These are phyloP conservation scores for Irpex sp. DNA, from an alignment of 1,284 basidiomycete species.

Conservation along the genomic window DNA sequence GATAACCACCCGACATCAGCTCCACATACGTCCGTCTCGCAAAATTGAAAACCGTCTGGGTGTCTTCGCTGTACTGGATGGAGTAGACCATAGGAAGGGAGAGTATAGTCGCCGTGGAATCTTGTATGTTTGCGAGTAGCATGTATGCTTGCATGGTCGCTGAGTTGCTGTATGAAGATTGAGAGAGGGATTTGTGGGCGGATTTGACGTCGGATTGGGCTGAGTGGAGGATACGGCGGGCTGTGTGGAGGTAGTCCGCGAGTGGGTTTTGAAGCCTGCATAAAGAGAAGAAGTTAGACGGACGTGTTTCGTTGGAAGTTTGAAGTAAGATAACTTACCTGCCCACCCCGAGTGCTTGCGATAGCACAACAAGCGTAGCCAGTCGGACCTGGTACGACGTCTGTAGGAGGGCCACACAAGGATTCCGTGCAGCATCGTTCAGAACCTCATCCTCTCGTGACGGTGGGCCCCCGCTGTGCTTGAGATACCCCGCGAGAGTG, in stretches of 20 bases:
- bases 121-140: not conserved
- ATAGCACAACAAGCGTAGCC: not conserved
- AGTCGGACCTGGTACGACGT: not conserved
- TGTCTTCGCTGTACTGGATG: not conserved
- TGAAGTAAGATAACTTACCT: not conserved
- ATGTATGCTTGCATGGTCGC: not conserved
- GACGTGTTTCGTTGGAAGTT: not conserved
- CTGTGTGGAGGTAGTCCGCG: not conserved
- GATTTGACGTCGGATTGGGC: not conserved
- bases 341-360: not conserved
- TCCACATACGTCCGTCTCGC: not conserved
- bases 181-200: not conserved
- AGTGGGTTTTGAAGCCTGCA: not conserved
- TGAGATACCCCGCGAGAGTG: not conserved
- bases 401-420: not conserved
- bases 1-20: too few relatives aligned
- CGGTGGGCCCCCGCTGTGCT: not conserved
- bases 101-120: not conserved
- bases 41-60: not conserved
- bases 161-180: not conserved
- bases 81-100: not conserved
- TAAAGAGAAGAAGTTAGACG: not conserved
- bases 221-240: not conserved
- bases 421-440: not conserved
- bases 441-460: not conserved